Percentiles rank a stretch among this genome's conserved stretches.
phyloP scores from a whole-genome alignment of 352 stramenopile species.

The Phytophthora pini region DNA sequence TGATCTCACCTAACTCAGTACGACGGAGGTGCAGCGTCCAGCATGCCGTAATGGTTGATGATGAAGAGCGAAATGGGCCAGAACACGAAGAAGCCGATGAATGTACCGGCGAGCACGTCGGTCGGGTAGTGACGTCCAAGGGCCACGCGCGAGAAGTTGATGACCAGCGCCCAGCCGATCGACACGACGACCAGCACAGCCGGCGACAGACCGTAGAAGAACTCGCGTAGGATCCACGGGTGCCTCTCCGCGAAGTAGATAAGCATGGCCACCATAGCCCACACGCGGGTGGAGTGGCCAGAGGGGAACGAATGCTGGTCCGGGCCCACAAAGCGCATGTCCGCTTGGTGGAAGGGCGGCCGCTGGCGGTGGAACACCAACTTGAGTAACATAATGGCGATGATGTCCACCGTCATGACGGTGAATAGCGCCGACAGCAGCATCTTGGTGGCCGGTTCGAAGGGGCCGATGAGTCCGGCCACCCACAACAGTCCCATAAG shows the following conservation, averaged over 20 bases:
- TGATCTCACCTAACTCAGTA: slow-evolving; percentile 22
- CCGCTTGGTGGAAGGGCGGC: slow-evolving; percentile 74
- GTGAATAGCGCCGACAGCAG: slow-evolving; percentile 45
- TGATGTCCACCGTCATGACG: slow-evolving; percentile 68
- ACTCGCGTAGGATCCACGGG: slow-evolving; percentile 49
- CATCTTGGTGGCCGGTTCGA: slow-evolving; percentile 44
- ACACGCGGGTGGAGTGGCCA: slow-evolving; percentile 79
- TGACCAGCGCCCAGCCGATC: slow-evolving; percentile 65
- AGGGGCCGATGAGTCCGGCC: slow-evolving; percentile 36
- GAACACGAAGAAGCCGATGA: slow-evolving; percentile 68
- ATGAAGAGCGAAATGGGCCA: slow-evolving; percentile 63
- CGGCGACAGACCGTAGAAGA: slow-evolving; percentile 58
- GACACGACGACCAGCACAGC: slow-evolving; percentile 47
- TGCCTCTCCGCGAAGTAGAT: slow-evolving; percentile 62
- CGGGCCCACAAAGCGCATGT: slow-evolving; percentile 79
- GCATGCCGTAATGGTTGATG: slow-evolving; percentile 36
- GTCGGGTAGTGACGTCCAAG: slow-evolving; percentile 86
- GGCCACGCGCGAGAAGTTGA: slow-evolving; percentile 83
- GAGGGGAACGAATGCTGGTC: slow-evolving; percentile 90
- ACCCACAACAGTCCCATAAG: slow-evolving; percentile 47
- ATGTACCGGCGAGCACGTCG: slow-evolving; percentile 67
- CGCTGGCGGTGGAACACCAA: slow-evolving; percentile 72
- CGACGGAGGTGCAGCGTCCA: slow-evolving; percentile 12
- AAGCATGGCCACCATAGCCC: slow-evolving; percentile 73
- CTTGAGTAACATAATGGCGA: slow-evolving; percentile 84